A percentile compares a stretch with the other conserved stretches of the same genome.
These are phyloP conservation scores for Escallonia herrerae DNA, from an alignment of 129 eudicot genomes.

Conservation along the genomic window DNA sequence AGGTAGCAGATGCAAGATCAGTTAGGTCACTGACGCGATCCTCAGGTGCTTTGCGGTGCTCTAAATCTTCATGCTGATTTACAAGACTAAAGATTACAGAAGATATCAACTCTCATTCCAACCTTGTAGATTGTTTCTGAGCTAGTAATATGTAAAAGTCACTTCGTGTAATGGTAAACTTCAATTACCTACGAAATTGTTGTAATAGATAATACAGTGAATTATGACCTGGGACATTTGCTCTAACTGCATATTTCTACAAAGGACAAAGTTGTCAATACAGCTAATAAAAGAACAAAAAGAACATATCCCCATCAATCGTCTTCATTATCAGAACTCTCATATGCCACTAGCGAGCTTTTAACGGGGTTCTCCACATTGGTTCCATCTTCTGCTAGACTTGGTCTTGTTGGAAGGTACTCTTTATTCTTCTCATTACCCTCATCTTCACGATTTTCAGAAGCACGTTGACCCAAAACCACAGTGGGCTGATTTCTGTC, in stretches of 20 bases:
- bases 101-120: too few species aligned
- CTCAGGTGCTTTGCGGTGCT: slow-evolving; percentile 47
- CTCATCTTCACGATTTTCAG: slow-evolving; percentile 12
- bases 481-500: slow-evolving; percentile 13
- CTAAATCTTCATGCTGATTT: slow-evolving; percentile 31
- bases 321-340: slow-evolving; percentile 83
- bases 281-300: neutral
- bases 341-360: slow-evolving; percentile 74
- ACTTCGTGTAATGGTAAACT: too few species aligned
- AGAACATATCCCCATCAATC: slow-evolving; percentile 34
- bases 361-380: slow-evolving; percentile 47
- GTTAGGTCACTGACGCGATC: slow-evolving; percentile 35
- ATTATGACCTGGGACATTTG: neutral
- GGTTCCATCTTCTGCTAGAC: slow-evolving; percentile 17
- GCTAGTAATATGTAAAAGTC: neutral
- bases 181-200: neutral
- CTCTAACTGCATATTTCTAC: slow-evolving; percentile 5
- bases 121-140: too few species aligned
- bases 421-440: slow-evolving; percentile 21
- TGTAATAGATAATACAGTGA: neutral
- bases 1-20: slow-evolving; percentile 27
- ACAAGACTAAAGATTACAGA: neutral
- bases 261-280: neutral
- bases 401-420: slow-evolving; percentile 3
- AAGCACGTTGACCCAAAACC: slow-evolving; percentile 12